Conservation (phyloP, 2,329 filamentous ascomycete species). For the Alternaria sp. region DNA sequence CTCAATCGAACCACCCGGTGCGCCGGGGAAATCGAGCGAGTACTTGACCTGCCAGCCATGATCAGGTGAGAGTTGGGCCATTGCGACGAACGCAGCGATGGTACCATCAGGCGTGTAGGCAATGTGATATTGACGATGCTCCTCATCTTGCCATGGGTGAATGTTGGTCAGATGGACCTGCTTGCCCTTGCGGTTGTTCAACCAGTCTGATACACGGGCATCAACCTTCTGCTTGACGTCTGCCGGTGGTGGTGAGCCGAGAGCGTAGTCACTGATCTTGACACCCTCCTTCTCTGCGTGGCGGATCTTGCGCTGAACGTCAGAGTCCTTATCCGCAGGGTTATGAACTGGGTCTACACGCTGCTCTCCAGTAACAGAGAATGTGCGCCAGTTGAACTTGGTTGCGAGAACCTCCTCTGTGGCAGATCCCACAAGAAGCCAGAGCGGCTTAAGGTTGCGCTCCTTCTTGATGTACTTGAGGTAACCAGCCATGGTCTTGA, state of each 20-base stretch:
- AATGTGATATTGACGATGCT: conserved; percentile 86
- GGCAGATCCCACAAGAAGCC: conserved; percentile 84
- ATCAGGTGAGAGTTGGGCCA: conserved; percentile 80
- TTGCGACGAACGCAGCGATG: conserved; percentile 79
- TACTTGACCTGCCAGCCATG: conserved; percentile 96
- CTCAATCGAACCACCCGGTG: conserved; percentile 89
- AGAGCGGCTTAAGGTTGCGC: conserved; percentile 78
- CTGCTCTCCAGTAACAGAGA: conserved; percentile 89
- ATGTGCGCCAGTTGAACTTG: conserved; percentile 84
- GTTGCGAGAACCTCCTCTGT: conserved; percentile 81
- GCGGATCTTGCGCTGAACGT: conserved; percentile 77
- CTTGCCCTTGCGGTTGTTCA: conserved; percentile 77
- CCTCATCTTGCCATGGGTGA: conserved; percentile 83
- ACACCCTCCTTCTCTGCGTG: conserved; percentile 84
- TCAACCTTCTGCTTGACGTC: conserved; percentile 76
- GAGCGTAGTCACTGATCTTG: conserved; percentile 75
- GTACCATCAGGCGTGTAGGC: conserved; percentile 76
- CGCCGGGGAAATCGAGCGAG: conserved; percentile 88
- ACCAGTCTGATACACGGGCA: conserved; percentile 79
- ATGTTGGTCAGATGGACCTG: conserved; percentile 93
- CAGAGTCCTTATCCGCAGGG: conserved; percentile 69
- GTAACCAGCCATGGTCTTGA: conserved; percentile 76
- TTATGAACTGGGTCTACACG: conserved; percentile 79
- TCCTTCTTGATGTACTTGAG: conserved; percentile 78
- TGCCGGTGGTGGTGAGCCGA: conserved; percentile 69